phyloP scores from a whole-genome alignment of 176 grass and related monocot genomes.

The Cymbopogon citratus region DNA sequence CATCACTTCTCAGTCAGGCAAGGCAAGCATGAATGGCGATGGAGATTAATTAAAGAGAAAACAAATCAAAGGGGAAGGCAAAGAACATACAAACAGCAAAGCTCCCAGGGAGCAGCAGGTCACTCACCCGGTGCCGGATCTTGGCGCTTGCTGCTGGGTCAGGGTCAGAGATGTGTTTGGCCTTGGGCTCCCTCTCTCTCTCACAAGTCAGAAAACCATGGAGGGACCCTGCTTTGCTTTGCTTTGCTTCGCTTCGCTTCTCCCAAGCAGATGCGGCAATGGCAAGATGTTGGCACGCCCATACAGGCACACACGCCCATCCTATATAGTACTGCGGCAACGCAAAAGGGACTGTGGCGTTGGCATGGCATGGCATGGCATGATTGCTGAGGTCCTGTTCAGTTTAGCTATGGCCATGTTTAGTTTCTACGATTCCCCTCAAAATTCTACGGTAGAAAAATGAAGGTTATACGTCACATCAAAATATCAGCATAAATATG shows the following conservation, averaged over 20 bases:
- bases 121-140: constrained; percentile 19
- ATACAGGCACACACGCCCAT: neutral
- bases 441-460: too few relatives aligned
- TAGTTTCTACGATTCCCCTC: too few relatives aligned
- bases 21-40: constrained; percentile 24
- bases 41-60: neutral
- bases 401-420: too few relatives aligned
- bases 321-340: neutral
- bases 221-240: constrained; percentile 21
- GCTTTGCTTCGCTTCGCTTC: constrained; percentile 4
- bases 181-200: constrained; percentile 40
- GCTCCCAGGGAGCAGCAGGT: constrained; percentile 25
- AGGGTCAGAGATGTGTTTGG: constrained; percentile 12
- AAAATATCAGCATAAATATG: too few relatives aligned
- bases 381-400: neutral
- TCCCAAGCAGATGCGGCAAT: neutral
- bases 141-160: constrained; percentile 25
- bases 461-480: too few relatives aligned
- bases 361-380: neutral
- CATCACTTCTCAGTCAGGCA: constrained; percentile 28
- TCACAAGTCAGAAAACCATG: constrained; percentile 24
- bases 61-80: neutral
- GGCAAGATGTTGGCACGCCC: constrained; percentile 1
- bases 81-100: constrained; percentile 15
- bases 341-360: neutral